Base-by-base conservation (phyloP, 805 yeast species). In the Candida saitoana region DNA sequence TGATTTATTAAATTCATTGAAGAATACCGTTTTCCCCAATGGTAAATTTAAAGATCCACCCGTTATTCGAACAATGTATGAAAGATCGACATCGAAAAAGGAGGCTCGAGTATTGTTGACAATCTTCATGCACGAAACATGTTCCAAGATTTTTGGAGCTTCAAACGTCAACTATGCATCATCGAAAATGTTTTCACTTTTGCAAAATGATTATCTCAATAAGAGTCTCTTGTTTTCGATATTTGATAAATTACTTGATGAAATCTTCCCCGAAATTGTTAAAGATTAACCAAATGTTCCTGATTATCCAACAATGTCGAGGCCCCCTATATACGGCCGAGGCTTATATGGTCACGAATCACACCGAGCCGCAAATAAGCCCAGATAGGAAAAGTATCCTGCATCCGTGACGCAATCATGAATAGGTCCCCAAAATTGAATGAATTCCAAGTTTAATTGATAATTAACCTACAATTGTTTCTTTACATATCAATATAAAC, bases 191-290 rank as follows among this genome's bases (percentile, higher is more conserved):
- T 84, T 84, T 57, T 74, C 73, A 8, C 73, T 84, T 78, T 47
- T 86, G 4, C 97, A 90, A 56, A 86, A 87, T 51, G 85, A 81
- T 44, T 69, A 72, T 18, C 62, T 90, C 44, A 85, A 85, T 56
- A 71, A 77, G 17, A 87, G 84, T 52, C 58, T 90, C 42, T 53
- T 83, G 0, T 73, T 78, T 41, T 73, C 75, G 36, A 32, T 86
- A 0, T 48, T 85, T 14, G 95, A 89, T 45, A 73, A 74, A 36
- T 33, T 81, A 0, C 31, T 84, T 1, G 67, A 60, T 15, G 80
- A 72, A 27, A 24, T 79, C 1, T 76, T 77, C 43, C 62, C 63
- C 1, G 63, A 59, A 40, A 15, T 38, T 16, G 35, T 18, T 8
- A 30, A 8, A n/a, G 33, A 30, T n/a, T 7, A n/a, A n/a, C n/a